Base-by-base conservation (phyloP, 768 basidiomycete genomes). In the Pulveroboletus frians region DNA sequence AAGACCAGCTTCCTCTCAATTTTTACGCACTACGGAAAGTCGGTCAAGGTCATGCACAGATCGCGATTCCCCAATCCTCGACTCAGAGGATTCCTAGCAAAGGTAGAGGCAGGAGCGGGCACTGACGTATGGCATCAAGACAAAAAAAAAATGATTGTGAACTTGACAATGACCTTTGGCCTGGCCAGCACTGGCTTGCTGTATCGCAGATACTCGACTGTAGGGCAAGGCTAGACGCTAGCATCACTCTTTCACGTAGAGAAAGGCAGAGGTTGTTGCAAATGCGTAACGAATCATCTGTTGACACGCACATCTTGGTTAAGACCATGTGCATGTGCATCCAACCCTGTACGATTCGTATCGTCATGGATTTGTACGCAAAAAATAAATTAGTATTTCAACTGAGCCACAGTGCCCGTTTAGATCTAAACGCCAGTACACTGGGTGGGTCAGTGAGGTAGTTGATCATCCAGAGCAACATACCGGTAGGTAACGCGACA, bases 121-220 rank as follows among this genome's bases (percentile, higher is more conserved):
- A 54, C 47, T 43, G 46, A 49, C 49, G 9, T 50, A 60, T 9
- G 9, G 49, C n/a, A 27, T 38, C 41, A 43, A 50, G 27, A 47
- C 46, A 10, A 44, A 50, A 26, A 23, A 46, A 51, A 14, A 59
- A 67, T 26, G 51, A 49, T 5, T 27, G 51, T 6, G 52, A 64
- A 36, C 53, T 49, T 42, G 66, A 66, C 15, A 66, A 64, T 39
- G 26, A 55, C 29, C 44, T 64, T 15, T 61, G 62, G 61, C 48
- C 47, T 20, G 61, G n/a, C n/a, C 61, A 66, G 29, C 46, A 50
- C 32, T 68, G 68, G 63, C 47, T 53, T 45, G 60, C 59, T 20
- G 58, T 65, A 26, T 26, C 18, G 29, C 27, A 54, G 37, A 43
- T 43, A 10, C 54, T 59, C n/a, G 61, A 50, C 42, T 62, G 43